A percentile compares a stretch with the other conserved stretches of the same genome.
Evolutionary conservation across 116 monocot species (phyloP).

Genomic region (Cymodocea nodosa): DNA sequence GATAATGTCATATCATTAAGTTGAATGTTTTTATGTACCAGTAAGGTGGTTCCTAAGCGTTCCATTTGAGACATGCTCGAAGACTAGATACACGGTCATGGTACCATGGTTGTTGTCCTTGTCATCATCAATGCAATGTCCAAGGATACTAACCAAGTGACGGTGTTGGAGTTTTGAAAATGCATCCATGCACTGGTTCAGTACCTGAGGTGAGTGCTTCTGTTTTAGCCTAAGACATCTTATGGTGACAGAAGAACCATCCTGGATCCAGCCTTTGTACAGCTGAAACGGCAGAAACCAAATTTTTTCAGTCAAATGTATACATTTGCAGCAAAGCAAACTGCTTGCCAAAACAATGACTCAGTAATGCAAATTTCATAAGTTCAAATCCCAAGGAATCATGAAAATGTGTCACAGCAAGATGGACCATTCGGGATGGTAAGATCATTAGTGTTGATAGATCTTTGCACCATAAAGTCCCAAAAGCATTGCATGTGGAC

Average conservation of each 20-base stretch:
- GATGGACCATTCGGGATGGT: no score
- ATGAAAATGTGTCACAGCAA: no score
- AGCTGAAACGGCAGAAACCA: slow-evolving; percentile 11
- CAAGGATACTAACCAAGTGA: slow-evolving; percentile 76
- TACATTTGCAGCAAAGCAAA: no score
- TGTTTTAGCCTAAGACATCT: slow-evolving; percentile 53
- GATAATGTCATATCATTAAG: background rate
- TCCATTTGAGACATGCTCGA: slow-evolving; percentile 63
- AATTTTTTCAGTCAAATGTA: background rate
- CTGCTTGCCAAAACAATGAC: no score
- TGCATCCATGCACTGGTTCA: slow-evolving; percentile 48
- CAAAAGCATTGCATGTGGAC: no score
- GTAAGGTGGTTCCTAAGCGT: slow-evolving; percentile 56
- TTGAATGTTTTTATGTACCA: slow-evolving; percentile 19
- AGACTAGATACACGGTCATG: slow-evolving; percentile 60
- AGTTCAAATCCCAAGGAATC: no score
- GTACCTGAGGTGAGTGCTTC: slow-evolving; percentile 36
- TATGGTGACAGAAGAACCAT: slow-evolving; percentile 45
- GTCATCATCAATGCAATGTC: slow-evolving; percentile 65
- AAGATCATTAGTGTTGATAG: no score
- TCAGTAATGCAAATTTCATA: no score
- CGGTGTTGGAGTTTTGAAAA: slow-evolving; percentile 71
- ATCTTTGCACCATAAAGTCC: no score
- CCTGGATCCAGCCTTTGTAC: slow-evolving; percentile 54
- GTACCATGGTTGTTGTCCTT: slow-evolving; percentile 26